Evolutionary conservation across 805 yeast genomes (phyloP), one percentile per base, ranked within the genome.

Genomic region (Yueomyces sinensis): DNA sequence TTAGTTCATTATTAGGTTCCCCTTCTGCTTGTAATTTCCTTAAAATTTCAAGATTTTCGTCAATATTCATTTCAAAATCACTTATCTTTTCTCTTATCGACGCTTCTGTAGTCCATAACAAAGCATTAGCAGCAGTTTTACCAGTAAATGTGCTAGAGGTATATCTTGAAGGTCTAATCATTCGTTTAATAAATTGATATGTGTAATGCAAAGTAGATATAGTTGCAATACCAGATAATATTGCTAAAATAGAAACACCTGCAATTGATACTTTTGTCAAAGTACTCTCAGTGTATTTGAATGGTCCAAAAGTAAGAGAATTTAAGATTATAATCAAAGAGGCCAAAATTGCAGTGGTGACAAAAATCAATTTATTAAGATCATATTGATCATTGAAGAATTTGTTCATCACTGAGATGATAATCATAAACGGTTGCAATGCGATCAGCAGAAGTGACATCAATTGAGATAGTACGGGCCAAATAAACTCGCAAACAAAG

Each of bases 231-330:
- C 57, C 58, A 2, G 61, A 54, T 23, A 56, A 34, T 14, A 43
- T 36, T 5, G 58, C 57, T 56, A 56, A 48, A 9, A 54, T 23
- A 2, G 56, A 50, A 1, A 53, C 54, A 15, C 61, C 61, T 3
- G 46, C 45, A 4, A 56, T 44, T 5, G 61, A 54, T 13, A 54
- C 23, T 35, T 50, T 54, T 5, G 61, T 56, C 23, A 56, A 38
- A 32, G 54, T 41, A 39, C 47, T 53, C 4, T 40, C 33, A 1
- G 58, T 41, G 36, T 46, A 44, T 13, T 39, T 29, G 33, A 53
- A 56, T 13, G 61, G 61, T 2, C 61, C 61, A 29, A 49, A 34
- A 7, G 40, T 36, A 3, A 50, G 32, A 15, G 37, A 34, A 17
- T 38, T 41, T 30, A 54, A 31, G 1, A 38, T 27, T 0, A 42